A percentile compares a stretch with the other conserved stretches of the same genome.
These are phyloP conservation scores for Gynandropsis gynandra DNA, from an alignment of 345 rosid species.

Conservation along the genomic window DNA sequence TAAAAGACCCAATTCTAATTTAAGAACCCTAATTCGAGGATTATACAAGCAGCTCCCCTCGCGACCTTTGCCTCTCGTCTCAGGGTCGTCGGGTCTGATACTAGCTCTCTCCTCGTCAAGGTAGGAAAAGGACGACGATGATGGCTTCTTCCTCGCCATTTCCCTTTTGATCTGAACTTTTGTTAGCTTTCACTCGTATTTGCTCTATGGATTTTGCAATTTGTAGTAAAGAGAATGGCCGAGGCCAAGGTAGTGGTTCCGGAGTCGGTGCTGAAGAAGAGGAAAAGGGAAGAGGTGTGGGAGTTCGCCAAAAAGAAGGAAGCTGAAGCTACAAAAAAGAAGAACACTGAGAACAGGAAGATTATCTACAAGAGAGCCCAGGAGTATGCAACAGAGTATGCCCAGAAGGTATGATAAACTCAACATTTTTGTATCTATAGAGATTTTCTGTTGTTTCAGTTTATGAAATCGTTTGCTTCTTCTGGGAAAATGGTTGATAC, in stretches of 20 bases:
- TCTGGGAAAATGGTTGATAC: too few species aligned
- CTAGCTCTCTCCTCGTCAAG: too few species aligned
- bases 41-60: not conserved
- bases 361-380: slow-evolving; percentile 50
- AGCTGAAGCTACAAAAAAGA: slow-evolving; percentile 41
- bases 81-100: slow-evolving; percentile 16
- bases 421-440: too few species aligned
- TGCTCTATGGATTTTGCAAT: not conserved
- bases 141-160: not conserved
- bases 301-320: slow-evolving; percentile 45
- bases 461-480: too few species aligned
- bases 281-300: slow-evolving; percentile 64
- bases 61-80: slow-evolving; percentile 6
- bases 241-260: slow-evolving; percentile 44
- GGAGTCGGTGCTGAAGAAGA: slow-evolving; percentile 78
- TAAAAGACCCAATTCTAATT: not conserved
- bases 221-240: slow-evolving; percentile 21
- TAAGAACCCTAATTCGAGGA: slow-evolving; percentile 20
- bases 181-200: not conserved
- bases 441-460: too few species aligned
- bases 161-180: too few species aligned
- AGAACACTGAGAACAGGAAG: slow-evolving; percentile 48
- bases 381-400: slow-evolving; percentile 54
- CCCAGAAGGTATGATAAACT: slow-evolving; percentile 53
- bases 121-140: slow-evolving; percentile 1